Percentiles rank a stretch among this genome's conserved stretches.
phyloP scores from a whole-genome alignment of 2,329 filamentous ascomycete genomes.

The Aspergillus chevalieri region DNA sequence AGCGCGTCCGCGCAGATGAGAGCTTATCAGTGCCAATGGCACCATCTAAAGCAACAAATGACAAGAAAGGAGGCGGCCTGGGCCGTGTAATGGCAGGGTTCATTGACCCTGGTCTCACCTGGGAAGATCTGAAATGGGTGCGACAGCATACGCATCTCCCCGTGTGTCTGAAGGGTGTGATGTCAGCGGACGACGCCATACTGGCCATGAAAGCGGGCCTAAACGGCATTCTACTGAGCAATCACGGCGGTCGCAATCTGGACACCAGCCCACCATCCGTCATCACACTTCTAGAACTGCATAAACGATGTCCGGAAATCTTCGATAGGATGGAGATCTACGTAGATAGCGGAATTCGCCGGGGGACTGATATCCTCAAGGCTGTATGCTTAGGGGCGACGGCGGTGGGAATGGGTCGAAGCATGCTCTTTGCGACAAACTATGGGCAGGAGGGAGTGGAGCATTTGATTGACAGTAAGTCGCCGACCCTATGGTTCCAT shows the following conservation, averaged over 20 bases:
- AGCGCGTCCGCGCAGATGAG: slow-evolving; percentile 47
- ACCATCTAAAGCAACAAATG: slow-evolving; percentile 41
- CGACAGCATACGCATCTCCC: slow-evolving; percentile 43
- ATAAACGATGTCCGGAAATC: slow-evolving; percentile 45
- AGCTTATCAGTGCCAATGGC: slow-evolving; percentile 38
- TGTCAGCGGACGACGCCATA: slow-evolving; percentile 51
- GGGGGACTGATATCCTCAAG: slow-evolving; percentile 52
- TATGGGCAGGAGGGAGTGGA: slow-evolving; percentile 52
- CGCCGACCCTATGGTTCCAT: neutral
- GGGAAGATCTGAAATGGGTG: slow-evolving; percentile 52
- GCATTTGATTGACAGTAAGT: slow-evolving; percentile 51
- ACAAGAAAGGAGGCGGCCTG: slow-evolving; percentile 49
- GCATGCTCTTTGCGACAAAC: slow-evolving; percentile 48
- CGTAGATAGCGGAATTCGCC: slow-evolving; percentile 49
- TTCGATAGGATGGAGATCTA: slow-evolving; percentile 48
- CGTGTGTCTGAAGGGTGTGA: slow-evolving; percentile 54
- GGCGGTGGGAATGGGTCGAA: slow-evolving; percentile 50
- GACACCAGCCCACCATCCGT: slow-evolving; percentile 48
- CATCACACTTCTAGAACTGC: slow-evolving; percentile 48
- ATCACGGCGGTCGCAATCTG: slow-evolving; percentile 53
- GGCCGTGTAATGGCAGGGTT: slow-evolving; percentile 49
- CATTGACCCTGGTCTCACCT: slow-evolving; percentile 48
- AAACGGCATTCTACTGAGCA: slow-evolving; percentile 52
- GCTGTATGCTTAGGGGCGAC: slow-evolving; percentile 49
- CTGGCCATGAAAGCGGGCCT: slow-evolving; percentile 45